phyloP scores from a whole-genome alignment of 1,284 basidiomycete genomes.

The Cutaneotrichosporon cutaneum region DNA sequence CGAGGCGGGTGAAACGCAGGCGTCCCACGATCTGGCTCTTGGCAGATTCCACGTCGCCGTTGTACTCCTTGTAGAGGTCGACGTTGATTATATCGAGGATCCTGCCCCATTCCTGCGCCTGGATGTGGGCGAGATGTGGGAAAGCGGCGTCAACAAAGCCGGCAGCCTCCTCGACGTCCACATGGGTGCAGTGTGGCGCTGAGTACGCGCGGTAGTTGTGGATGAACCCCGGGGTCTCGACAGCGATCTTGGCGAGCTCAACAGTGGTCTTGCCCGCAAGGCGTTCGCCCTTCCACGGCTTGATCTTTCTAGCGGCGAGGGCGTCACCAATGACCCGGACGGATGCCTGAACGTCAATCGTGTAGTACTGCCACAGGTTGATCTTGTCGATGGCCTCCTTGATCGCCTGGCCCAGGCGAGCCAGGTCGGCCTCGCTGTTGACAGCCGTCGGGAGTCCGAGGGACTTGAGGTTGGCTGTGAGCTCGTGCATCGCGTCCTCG shows the following conservation, averaged over 20 bases:
- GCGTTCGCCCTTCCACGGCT: constrained; percentile 52
- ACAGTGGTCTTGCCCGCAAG: constrained; percentile 58
- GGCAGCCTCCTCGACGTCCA: constrained; percentile 68
- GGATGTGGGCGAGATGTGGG: constrained; percentile 56
- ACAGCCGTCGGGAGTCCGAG: constrained; percentile 67
- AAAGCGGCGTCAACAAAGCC: constrained; percentile 61
- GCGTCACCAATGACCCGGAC: constrained; percentile 44
- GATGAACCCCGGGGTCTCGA: constrained; percentile 58
- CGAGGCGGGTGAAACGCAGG: constrained; percentile 75
- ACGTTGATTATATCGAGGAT: constrained; percentile 85
- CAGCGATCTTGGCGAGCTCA: constrained; percentile 67
- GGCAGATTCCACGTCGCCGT: constrained; percentile 73
- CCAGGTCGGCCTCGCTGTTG: constrained; percentile 65
- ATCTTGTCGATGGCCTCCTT: constrained; percentile 62
- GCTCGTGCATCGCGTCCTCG: constrained; percentile 76
- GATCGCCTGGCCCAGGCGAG: constrained; percentile 65
- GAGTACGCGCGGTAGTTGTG: constrained; percentile 62
- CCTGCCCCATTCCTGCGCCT: constrained; percentile 69
- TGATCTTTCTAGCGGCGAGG: constrained; percentile 61
- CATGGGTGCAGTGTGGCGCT: constrained; percentile 65
- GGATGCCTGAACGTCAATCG: constrained; percentile 64
- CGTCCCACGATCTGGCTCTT: constrained; percentile 72
- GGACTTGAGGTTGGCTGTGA: constrained; percentile 65
- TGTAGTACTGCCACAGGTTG: constrained; percentile 88
- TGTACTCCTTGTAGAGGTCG: constrained; percentile 78